A percentile compares a stretch with the other conserved stretches of the same genome.
Evolutionary conservation across 2,329 filamentous ascomycete species (phyloP).

Genomic region (Coleophoma crateriformis): DNA sequence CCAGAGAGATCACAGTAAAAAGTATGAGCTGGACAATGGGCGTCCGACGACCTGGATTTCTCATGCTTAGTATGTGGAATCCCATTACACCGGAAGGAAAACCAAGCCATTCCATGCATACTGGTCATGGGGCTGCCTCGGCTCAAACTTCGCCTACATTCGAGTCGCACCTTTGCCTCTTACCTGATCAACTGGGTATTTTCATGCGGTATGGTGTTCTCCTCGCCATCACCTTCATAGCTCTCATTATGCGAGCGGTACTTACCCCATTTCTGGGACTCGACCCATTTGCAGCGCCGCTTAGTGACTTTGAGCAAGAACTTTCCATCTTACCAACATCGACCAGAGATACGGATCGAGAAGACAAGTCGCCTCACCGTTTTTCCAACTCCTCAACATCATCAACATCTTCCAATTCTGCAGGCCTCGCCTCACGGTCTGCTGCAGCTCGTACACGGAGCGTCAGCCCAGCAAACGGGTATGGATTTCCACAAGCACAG

Average conservation of each 20-base stretch:
- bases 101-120: conserved; percentile 29
- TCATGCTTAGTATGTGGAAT: conserved; percentile 89
- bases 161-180: conserved; percentile 83
- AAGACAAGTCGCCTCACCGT: conserved; percentile 4
- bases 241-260: conserved; percentile 48
- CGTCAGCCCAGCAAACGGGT: conserved; percentile 21
- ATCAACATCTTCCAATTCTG: conserved; percentile 16
- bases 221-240: conserved; percentile 43
- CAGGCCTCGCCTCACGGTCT: conserved; percentile 19
- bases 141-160: conserved; percentile 51
- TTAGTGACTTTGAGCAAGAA: conserved; percentile 1
- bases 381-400: conserved; percentile 23
- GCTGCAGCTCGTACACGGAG: conserved; percentile 18
- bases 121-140: conserved; percentile 22
- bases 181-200: conserved; percentile 81
- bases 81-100: conserved; percentile 63
- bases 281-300: conserved; percentile 13
- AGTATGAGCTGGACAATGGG: conserved; percentile 96
- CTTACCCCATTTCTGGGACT: conserved; percentile 51
- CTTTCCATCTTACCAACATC: conserved; percentile 16
- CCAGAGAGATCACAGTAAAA: conserved; percentile 87
- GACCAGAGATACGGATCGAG: conserved; percentile 11
- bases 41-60: conserved; percentile 78
- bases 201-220: conserved; percentile 74
- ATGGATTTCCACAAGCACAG: conserved; percentile 19